Base-by-base conservation (phyloP, 768 basidiomycete genomes). In the Leucosporidium scottii region DNA sequence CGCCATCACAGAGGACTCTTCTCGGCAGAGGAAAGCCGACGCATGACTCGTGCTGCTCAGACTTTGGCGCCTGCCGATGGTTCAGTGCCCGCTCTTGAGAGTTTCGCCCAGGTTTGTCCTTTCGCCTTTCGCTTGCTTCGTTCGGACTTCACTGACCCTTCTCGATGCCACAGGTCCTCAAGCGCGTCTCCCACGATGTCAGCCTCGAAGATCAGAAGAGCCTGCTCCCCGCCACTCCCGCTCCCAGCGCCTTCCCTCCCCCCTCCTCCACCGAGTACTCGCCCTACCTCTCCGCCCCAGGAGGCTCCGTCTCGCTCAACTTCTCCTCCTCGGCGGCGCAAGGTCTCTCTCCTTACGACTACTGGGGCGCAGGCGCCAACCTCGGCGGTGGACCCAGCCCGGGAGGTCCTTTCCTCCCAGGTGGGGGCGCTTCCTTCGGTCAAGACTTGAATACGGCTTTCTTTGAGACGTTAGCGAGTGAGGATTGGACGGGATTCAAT, bases 171-270 rank as follows among this genome's bases (percentile, higher is more conserved):
- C 66, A 72, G 67, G 63, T 72, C 2, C 68, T 73, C 31, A 66
- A 73, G 34, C 68, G 71, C 5, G 55, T 73, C 55, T 62, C 62
- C 23, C 62, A 65, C 23, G 57, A 66, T 9, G 36, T 70, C 13
- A 56, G 61, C 3, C 25, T 51, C 0, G 49, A 70, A 17, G 66
- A 58, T 27, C 47, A 34, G 15, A 18, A 10, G 20, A 7, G 48
- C 17, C 62, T 0, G 1, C 36, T 12, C 28, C n/a, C 53, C 15
- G 53, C 39, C 36, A 44, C 56, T 10, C 30, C 44, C 18, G 28
- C 47, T 49, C 34, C 55, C 25, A 13, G 13, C 21, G 6, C 61
- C n/a, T 44, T 57, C 15, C 18, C 31, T 27, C 25, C 59, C 28
- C 20, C 27, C 25, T 25, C 44, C 8, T 20, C 39, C 6, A 31